Percentiles rank a stretch among this genome's conserved stretches.
Conservation (phyloP, 768 basidiomycete species). For the Leccinum incarnatum region DNA sequence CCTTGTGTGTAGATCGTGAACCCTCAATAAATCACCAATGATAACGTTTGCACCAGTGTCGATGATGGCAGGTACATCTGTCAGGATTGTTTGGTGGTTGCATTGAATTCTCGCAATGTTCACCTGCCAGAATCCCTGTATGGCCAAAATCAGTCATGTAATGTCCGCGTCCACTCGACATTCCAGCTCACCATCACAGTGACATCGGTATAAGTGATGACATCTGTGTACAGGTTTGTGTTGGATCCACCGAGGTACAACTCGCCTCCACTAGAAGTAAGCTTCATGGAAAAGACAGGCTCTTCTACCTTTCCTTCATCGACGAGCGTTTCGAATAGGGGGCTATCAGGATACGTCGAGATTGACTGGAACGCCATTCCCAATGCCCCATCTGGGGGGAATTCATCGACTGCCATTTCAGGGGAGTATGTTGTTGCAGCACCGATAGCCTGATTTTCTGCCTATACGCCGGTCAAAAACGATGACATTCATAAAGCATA, state of each 20-base stretch:
- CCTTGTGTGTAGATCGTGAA: not conserved
- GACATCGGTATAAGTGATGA: not conserved
- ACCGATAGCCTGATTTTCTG: not conserved
- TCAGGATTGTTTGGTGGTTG: not conserved
- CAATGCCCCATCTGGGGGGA: not conserved
- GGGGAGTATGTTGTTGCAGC: not conserved
- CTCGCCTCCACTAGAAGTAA: not conserved
- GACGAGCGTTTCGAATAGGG: not conserved
- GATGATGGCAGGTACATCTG: not conserved
- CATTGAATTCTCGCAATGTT: not conserved
- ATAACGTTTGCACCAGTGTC: not conserved
- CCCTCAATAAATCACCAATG: not conserved
- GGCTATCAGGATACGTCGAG: not conserved
- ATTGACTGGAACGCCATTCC: not conserved
- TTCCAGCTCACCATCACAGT: not conserved
- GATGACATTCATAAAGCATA: not conserved
- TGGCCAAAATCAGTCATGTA: not conserved
- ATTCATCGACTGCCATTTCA: not conserved
- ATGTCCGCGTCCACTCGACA: not conserved
- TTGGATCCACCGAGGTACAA: not conserved
- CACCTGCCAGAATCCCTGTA: not conserved
- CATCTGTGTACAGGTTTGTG: not conserved
- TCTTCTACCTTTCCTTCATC: not conserved
- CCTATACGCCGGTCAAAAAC: not conserved
- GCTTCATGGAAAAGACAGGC: not conserved